phyloP scores from a whole-genome alignment of 257 asterid genomes.

The Ballota nigra region DNA sequence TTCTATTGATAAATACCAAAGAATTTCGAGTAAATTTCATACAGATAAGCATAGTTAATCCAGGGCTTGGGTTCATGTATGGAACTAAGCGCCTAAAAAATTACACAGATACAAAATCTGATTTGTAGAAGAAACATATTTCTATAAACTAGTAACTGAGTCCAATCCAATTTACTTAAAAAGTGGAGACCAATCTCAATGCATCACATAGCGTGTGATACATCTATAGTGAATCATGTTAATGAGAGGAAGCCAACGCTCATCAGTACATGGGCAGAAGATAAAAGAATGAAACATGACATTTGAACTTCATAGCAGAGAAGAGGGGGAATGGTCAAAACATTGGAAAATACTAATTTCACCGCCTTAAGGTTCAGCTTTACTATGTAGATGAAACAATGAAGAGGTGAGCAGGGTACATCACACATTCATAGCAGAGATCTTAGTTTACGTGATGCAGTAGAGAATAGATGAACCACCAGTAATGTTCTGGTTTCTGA shows the following conservation, averaged over 20 bases:
- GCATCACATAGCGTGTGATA: background rate
- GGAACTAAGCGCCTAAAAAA: background rate
- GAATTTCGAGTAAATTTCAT: background rate
- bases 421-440: background rate
- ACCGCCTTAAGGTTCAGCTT: background rate
- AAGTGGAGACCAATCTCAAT: background rate
- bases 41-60: conserved; percentile 3
- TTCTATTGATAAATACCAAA: conserved; percentile 8
- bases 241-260: background rate
- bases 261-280: background rate
- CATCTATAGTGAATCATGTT: background rate
- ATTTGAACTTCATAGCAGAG: background rate
- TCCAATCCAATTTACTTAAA: background rate
- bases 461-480: background rate
- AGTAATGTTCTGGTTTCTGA: background rate
- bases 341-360: background rate
- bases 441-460: background rate
- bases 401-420: background rate
- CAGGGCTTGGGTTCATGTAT: too few species aligned
- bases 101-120: background rate
- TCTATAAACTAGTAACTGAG: background rate
- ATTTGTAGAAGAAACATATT: background rate
- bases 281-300: background rate
- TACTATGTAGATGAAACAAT: background rate
- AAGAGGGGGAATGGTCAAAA: background rate